Evolutionary conservation across 2,329 filamentous ascomycete species (phyloP).

Genomic region (Colletotrichum sp.): DNA sequence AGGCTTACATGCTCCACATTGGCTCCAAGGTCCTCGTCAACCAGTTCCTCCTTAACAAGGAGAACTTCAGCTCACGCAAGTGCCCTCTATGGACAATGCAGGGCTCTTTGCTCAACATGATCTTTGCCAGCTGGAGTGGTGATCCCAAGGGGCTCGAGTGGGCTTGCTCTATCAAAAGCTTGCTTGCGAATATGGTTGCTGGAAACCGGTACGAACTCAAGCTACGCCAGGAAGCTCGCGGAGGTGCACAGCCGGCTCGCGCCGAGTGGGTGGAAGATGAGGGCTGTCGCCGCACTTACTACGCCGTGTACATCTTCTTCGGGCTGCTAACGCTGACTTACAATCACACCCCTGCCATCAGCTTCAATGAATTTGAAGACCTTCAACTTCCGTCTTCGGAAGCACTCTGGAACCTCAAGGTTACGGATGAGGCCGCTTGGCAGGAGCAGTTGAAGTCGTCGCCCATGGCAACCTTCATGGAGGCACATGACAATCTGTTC

Average conservation of each 20-base stretch:
- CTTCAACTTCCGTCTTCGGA: slow-evolving; percentile 92
- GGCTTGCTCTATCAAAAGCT: slow-evolving; percentile 98
- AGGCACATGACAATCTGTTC: slow-evolving; percentile 94
- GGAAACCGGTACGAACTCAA: slow-evolving; percentile 97
- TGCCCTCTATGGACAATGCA: slow-evolving; percentile 99
- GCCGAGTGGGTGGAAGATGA: slow-evolving; percentile 97
- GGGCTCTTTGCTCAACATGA: slow-evolving; percentile 95
- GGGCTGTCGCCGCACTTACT: slow-evolving; percentile 94
- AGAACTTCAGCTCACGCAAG: slow-evolving; percentile 97
- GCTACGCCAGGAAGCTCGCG: slow-evolving; percentile 86
- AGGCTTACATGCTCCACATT: slow-evolving; percentile 96
- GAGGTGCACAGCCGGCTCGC: slow-evolving; percentile 75
- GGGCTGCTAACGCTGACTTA: slow-evolving; percentile 93
- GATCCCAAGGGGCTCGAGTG: slow-evolving; percentile 97
- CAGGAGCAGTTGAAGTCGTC: slow-evolving; percentile 76
- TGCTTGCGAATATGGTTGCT: slow-evolving; percentile 97
- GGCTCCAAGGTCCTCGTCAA: slow-evolving; percentile 97
- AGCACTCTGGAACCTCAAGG: slow-evolving; percentile 88
- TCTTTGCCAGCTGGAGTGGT: slow-evolving; percentile 98
- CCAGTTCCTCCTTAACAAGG: slow-evolving; percentile 96
- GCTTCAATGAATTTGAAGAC: slow-evolving; percentile 97
- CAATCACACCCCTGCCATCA: slow-evolving; percentile 97
- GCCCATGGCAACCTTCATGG: slow-evolving; percentile 83
- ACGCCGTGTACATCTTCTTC: slow-evolving; percentile 99
- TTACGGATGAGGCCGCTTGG: slow-evolving; percentile 82